phyloP scores from a whole-genome alignment of 306 rosid genomes.

The Glycine latifolia region DNA sequence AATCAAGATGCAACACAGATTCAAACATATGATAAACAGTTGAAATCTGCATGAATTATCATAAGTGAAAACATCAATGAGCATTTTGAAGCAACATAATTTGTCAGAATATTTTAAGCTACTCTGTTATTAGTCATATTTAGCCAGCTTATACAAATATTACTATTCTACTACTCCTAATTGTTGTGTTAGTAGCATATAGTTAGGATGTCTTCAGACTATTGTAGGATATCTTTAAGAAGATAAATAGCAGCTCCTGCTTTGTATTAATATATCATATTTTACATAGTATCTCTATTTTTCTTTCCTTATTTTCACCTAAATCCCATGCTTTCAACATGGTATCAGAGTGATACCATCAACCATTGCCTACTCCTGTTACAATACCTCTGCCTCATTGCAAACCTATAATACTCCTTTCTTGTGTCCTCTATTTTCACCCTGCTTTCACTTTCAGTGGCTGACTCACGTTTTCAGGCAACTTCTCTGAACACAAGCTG shows the following conservation, averaged over 20 bases:
- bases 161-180: background rate
- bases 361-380: background rate
- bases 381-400: background rate
- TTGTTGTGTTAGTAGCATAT: background rate
- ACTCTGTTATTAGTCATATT: background rate
- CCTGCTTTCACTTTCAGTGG: background rate
- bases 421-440: background rate
- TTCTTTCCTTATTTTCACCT: conserved; percentile 7
- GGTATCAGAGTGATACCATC: background rate
- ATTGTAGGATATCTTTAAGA: background rate
- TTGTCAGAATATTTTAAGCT: background rate
- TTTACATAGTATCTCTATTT: background rate
- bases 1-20: conserved; percentile 1
- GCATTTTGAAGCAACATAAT: conserved; percentile 8
- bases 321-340: background rate
- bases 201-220: background rate
- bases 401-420: background rate
- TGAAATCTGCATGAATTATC: background rate
- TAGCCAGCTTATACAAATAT: conserved; percentile 18
- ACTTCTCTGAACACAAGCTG: background rate
- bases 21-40: conserved; percentile 2
- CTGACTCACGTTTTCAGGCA: background rate
- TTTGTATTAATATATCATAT: background rate
- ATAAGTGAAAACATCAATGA: conserved; percentile 6
- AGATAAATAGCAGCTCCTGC: background rate